These are phyloP conservation scores for Senecio squalidus DNA, from an alignment of 140 eudicot genomes.

Conservation along the genomic window DNA sequence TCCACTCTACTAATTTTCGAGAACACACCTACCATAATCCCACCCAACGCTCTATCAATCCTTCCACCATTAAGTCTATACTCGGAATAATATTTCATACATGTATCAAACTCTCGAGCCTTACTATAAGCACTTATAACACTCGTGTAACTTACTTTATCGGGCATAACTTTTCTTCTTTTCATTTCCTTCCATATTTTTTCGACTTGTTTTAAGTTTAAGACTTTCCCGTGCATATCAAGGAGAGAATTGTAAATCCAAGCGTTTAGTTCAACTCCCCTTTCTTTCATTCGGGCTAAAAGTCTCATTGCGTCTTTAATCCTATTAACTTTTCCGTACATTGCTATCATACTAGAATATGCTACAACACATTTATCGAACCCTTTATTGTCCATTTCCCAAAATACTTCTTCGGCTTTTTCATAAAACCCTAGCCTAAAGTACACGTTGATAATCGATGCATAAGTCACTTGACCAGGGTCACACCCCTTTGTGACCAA, in stretches of 20 bases:
- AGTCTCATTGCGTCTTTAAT: constrained; percentile 72
- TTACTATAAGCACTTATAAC: constrained; percentile 62
- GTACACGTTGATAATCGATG: constrained; percentile 59
- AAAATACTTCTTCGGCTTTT: constrained; percentile 63
- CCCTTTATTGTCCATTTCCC: constrained; percentile 73
- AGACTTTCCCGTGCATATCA: constrained; percentile 71
- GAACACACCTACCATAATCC: constrained; percentile 89
- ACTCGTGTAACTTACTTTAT: constrained; percentile 75
- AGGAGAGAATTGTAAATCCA: constrained; percentile 83
- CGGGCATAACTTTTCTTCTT: constrained; percentile 58
- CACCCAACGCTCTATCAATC: constrained; percentile 79
- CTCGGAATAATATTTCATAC: constrained; percentile 54
- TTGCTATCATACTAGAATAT: constrained; percentile 74
- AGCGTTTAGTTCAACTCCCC: constrained; percentile 73
- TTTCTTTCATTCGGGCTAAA: constrained; percentile 77
- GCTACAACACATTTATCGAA: constrained; percentile 83
- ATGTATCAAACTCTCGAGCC: constrained; percentile 64
- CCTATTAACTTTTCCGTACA: constrained; percentile 68
- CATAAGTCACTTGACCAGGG: constrained; percentile 93
- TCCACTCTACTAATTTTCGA: constrained; percentile 60
- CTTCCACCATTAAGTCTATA: constrained; percentile 60
- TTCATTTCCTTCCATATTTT: constrained; percentile 95
- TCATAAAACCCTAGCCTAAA: constrained; percentile 49
- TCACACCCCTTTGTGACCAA: constrained; percentile 40
- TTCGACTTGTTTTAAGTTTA: constrained; percentile 67